These are phyloP conservation scores for Trypanosoma mega DNA, from an alignment of 208 protist species.

Conservation along the genomic window DNA sequence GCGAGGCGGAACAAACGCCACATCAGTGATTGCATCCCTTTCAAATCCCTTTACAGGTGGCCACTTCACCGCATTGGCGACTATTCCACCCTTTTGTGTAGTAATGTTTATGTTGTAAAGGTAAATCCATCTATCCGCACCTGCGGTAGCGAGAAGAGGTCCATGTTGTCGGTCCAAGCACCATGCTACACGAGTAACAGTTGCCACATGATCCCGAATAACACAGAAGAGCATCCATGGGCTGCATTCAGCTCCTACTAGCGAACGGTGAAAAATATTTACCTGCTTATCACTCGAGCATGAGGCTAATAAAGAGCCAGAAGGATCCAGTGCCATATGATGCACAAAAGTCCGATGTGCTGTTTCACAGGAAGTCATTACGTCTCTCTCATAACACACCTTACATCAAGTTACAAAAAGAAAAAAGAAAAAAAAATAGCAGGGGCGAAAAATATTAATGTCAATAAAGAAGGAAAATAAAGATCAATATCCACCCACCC, in stretches of 20 bases:
- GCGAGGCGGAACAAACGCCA: conserved; percentile 83
- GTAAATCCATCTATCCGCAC: conserved; percentile 85
- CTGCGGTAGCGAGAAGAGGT: conserved; percentile 74
- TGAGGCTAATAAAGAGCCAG: conserved; percentile 71
- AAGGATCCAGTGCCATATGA: conserved; percentile 78
- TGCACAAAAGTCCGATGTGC: conserved; percentile 80
- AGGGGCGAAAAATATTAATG: conserved; percentile 1
- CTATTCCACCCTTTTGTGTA: conserved; percentile 46
- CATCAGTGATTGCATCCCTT: conserved; percentile 88
- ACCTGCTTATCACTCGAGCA: conserved; percentile 88
- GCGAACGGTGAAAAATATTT: conserved; percentile 66
- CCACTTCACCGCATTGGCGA: conserved; percentile 52
- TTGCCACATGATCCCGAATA: conserved; percentile 74
- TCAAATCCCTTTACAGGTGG: conserved; percentile 73
- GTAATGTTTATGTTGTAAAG: conserved; percentile 78
- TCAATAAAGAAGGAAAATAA: conserved; percentile 27
- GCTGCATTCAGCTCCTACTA: conserved; percentile 11
- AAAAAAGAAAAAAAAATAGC: conserved; percentile 23
- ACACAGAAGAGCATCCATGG: conserved; percentile 65
- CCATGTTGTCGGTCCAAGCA: conserved; percentile 82
- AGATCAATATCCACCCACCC: too few relatives aligned
- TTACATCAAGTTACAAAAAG: neutral
- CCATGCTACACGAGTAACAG: conserved; percentile 80
- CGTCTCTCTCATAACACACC: conserved; percentile 8
- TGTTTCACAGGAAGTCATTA: conserved; percentile 55